Evolutionary conservation across 805 yeast species (phyloP).

Genomic region (Huiozyma naganishii): DNA sequence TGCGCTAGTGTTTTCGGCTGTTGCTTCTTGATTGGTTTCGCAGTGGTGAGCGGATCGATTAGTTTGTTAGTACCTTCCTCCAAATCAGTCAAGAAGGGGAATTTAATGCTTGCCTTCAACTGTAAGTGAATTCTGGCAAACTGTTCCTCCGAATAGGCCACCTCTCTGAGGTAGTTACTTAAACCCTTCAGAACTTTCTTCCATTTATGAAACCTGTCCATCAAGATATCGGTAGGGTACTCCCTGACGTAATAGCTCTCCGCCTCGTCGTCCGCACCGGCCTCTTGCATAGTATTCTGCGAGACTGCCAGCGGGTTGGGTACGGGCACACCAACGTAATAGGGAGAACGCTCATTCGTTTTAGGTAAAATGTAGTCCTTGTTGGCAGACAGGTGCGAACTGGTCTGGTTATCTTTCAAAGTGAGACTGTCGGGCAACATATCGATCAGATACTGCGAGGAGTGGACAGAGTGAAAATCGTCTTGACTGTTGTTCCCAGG

Average conservation of each 20-base stretch:
- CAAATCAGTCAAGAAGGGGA: conserved; percentile 28
- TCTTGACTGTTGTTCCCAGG: background rate
- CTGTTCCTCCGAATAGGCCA: conserved; percentile 72
- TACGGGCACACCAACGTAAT: conserved; percentile 25
- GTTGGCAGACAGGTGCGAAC: background rate
- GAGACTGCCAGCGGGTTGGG: conserved; percentile 18
- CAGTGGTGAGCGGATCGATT: conserved; percentile 41
- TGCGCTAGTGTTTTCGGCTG: conserved; percentile 20
- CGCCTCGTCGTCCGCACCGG: conserved; percentile 9
- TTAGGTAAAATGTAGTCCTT: conserved; percentile 15
- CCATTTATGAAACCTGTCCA: conserved; percentile 75
- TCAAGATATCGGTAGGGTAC: conserved; percentile 71
- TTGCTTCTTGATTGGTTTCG: conserved; percentile 27
- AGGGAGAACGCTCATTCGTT: conserved; percentile 24
- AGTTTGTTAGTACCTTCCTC: conserved; percentile 28
- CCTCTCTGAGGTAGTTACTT: conserved; percentile 60
- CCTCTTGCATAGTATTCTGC: conserved; percentile 1
- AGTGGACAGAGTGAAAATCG: conserved; percentile 14
- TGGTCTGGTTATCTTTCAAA: conserved; percentile 1
- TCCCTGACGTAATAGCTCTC: conserved; percentile 23
- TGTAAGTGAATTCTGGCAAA: conserved; percentile 54
- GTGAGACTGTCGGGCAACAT: conserved; percentile 10
- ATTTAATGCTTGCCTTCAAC: conserved; percentile 56
- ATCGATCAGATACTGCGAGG: conserved; percentile 19
- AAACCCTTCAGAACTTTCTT: conserved; percentile 62